Evolutionary conservation across 129 eudicot species (phyloP).

Genomic region (Pseudognaphalium luteoalbum): DNA sequence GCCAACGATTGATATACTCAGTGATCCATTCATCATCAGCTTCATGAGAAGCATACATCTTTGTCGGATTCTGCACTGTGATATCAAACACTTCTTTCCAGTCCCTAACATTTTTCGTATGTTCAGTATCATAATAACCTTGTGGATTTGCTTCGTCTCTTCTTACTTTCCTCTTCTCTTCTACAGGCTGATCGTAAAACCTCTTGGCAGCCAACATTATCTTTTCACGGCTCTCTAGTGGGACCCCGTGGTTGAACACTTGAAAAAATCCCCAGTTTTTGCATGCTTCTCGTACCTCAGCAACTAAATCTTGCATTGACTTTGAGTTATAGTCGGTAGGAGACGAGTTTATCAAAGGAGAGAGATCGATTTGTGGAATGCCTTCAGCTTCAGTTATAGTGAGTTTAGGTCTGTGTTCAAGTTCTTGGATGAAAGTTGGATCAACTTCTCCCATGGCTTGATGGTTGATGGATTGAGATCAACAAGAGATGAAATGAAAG

Average conservation of each 20-base stretch:
- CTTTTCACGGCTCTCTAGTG: slow-evolving; percentile 27
- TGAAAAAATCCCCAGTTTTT: slow-evolving; percentile 67
- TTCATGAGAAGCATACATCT: slow-evolving; percentile 47
- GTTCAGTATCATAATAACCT: slow-evolving; percentile 59
- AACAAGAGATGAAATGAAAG: background rate
- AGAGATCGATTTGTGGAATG: slow-evolving; percentile 61
- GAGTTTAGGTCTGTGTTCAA: slow-evolving; percentile 68
- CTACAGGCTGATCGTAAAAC: slow-evolving; percentile 40
- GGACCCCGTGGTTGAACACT: slow-evolving; percentile 58
- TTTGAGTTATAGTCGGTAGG: background rate
- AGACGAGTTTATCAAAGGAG: slow-evolving; percentile 16
- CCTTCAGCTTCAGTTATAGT: slow-evolving; percentile 42
- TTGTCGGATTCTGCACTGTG: slow-evolving; percentile 41
- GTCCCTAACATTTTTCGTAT: slow-evolving; percentile 63
- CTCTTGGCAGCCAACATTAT: slow-evolving; percentile 35
- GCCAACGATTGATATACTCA: slow-evolving; percentile 50
- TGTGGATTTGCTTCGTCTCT: slow-evolving; percentile 46
- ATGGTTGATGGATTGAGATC: slow-evolving; percentile 2
- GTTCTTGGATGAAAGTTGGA: slow-evolving; percentile 59
- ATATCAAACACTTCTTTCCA: slow-evolving; percentile 71
- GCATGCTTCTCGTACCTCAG: slow-evolving; percentile 48
- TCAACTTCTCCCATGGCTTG: slow-evolving; percentile 57
- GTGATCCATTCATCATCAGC: slow-evolving; percentile 29
- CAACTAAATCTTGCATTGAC: slow-evolving; percentile 25
- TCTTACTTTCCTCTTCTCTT: slow-evolving; percentile 56